Evolutionary conservation across 768 basidiomycete genomes (phyloP).

Genomic region (Pulveroboletus sp.): DNA sequence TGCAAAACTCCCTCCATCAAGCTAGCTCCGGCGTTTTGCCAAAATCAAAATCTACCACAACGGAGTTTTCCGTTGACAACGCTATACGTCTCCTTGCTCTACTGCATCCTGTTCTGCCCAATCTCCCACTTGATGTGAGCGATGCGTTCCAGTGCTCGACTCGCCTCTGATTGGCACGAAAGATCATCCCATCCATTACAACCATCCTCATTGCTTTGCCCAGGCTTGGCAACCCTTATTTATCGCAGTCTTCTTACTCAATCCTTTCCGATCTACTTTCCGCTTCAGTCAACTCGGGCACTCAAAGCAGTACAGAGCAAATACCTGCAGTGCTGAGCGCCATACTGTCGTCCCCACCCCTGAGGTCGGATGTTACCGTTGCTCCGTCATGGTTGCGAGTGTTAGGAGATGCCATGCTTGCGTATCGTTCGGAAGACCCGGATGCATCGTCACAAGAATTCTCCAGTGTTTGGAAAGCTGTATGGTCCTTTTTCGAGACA

Average conservation of each 20-base stretch:
- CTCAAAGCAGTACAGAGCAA: slow-evolving; percentile 48
- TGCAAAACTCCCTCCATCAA: slow-evolving; percentile 62
- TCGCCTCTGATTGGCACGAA: slow-evolving; percentile 14
- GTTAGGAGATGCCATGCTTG: slow-evolving; percentile 69
- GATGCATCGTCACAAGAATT: slow-evolving; percentile 54
- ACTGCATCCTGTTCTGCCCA: slow-evolving; percentile 57
- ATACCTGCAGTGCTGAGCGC: slow-evolving; percentile 62
- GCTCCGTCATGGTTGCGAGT: slow-evolving; percentile 79
- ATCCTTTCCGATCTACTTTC: slow-evolving; percentile 81
- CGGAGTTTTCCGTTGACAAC: slow-evolving; percentile 61
- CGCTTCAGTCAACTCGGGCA: slow-evolving; percentile 48
- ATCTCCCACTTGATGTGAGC: slow-evolving; percentile 71
- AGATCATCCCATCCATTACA: slow-evolving; percentile 75
- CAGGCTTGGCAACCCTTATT: slow-evolving; percentile 82
- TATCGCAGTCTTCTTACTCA: slow-evolving; percentile 85
- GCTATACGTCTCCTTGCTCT: slow-evolving; percentile 78
- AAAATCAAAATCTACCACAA: slow-evolving; percentile 54
- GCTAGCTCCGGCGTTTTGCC: slow-evolving; percentile 59
- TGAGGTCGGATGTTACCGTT: slow-evolving; percentile 63
- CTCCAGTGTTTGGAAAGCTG: slow-evolving; percentile 64
- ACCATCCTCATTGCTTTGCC: slow-evolving; percentile 77
- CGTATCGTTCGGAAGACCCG: slow-evolving; percentile 52
- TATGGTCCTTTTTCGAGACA: slow-evolving; percentile 80
- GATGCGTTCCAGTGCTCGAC: slow-evolving; percentile 3
- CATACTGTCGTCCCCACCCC: slow-evolving; percentile 66